These are phyloP conservation scores for Rhodotorula toruloides DNA, from an alignment of 768 basidiomycete species.

Conservation along the genomic window DNA sequence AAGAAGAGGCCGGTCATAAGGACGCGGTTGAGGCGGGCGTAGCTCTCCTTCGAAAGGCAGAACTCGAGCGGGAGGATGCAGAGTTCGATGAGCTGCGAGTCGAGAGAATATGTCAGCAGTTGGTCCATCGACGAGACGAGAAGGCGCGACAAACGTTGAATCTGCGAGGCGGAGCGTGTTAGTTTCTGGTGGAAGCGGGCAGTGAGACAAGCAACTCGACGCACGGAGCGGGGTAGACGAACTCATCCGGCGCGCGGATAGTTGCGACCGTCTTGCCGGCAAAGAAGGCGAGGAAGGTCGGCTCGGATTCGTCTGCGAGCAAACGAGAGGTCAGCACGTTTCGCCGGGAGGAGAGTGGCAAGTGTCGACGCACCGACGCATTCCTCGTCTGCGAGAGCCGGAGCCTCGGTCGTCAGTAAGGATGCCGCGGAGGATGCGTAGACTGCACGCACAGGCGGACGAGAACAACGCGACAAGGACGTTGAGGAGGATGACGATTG, in stretches of 20 bases:
- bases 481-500: constrained; percentile 52
- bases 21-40: constrained; percentile 46
- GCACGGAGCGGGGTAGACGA: constrained; percentile 46
- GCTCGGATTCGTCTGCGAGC: constrained; percentile 44
- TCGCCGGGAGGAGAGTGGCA: background rate
- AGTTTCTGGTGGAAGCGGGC: too few relatives aligned
- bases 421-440: background rate
- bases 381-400: constrained; percentile 7
- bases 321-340: constrained; percentile 38
- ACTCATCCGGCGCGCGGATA: constrained; percentile 44
- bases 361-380: constrained; percentile 31
- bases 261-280: constrained; percentile 47
- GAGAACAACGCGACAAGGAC: constrained; percentile 51
- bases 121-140: background rate
- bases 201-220: background rate
- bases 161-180: too few relatives aligned
- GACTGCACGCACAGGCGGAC: constrained; percentile 13
- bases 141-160: background rate
- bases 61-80: constrained; percentile 42
- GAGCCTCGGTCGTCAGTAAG: background rate
- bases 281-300: constrained; percentile 48
- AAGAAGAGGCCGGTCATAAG: constrained; percentile 49
- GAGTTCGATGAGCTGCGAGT: constrained; percentile 30
- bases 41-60: constrained; percentile 42
- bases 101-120: background rate